Evolutionary conservation across 1,139 yeast genomes (phyloP), one percentile per base, ranked within the genome.

Genomic region (Yamadazyma oceani): DNA sequence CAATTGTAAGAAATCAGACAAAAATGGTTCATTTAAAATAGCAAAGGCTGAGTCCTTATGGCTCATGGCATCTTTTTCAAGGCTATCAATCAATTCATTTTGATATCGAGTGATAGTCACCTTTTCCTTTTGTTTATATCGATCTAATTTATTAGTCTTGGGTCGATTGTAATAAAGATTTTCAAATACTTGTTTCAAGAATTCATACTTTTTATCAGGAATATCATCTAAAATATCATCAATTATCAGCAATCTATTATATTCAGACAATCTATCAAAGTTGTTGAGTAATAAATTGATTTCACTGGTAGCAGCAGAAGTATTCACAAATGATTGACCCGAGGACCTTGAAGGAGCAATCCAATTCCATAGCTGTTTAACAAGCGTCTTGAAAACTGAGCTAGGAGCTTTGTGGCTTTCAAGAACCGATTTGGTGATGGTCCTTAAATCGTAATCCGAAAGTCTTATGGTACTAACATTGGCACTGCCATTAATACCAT

Each of bases 1-100:
- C 23, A 87, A 58, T 44, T 78, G 75, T 26, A 85, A 62, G 48
- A 80, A 81, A 17, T 69, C 60, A 4, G 69, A 63, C 26, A 84
- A 60, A 49, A 73, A 80, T 15, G 69, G 66, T 45, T 82, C 78
- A 16, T 58, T 57, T 44, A 64, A 64, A 2, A 62, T 49, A 4
- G 51, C 46, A 27, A 16, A 27, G 5, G 14, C 12, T 3, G n/a
- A 4, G 11, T 27, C 13, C 24, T 57, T 51, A 28, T 59, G 54
- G 25, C 54, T 48, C 34, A 51, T 50, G 14, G 33, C 50, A 44
- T 23, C 62, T 48, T 28, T 54, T 30, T 48, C 48, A 16, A 27
- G 9, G 12, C 16, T 27, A 16, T 27, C 30, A 11, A 27, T 16
- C 5, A 27, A 9, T 21, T 62, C 51, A 12, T 64, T 60, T 43